Evolutionary conservation across 2,329 filamentous ascomycete species (phyloP), one percentile per base, ranked within the genome.

Genomic region (Fusarium annulatum): DNA sequence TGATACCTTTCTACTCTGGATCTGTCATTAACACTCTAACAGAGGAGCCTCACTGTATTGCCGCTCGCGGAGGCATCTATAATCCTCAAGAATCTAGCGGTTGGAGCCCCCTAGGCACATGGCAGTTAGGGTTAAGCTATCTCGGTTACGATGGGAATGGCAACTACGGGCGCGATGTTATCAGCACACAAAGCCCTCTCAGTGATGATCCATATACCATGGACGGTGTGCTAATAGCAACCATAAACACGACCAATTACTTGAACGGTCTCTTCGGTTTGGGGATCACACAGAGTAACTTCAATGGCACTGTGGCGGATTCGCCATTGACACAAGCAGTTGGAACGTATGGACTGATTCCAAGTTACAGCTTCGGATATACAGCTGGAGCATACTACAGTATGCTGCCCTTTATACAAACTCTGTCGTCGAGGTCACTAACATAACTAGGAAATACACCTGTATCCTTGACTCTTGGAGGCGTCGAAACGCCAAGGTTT

Each of bases 351-450:
- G 88, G 88, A 14, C 84, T 82, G 64, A 92, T 94, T 53, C 90
- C 92, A 2, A 94, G 92, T 79, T 86, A 93, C 70, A 93, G 91
- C 46, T 94, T 93, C 79, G 92, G 91, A 58, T 95, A 91, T 79
- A 94, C 93, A 7, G 92, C 92, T 45, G 93, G 93, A 21, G 92
- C 92, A n/a, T 87, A 88, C 69, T 94, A 94, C 77, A 87, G 91
- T 91, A 83, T 80, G 88, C 64, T 21, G n/a, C 19, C 23, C 51
- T 55, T 14, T 34, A 19, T 41, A 23, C 9, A 15, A 30, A 36
- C 26, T 28, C 14, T 61, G 16, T 28, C 14, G 23, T 12, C 58
- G 30, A 21, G 52, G 15, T 56, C 18, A 57, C 71, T 79, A 33
- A 77, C 57, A 10, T 11, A 11, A 30, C 60, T 70, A 82, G 79